Evolutionary conservation across 2,329 filamentous ascomycete species (phyloP), one percentile per base, ranked within the genome.

Genomic region (Penicillium freii): DNA sequence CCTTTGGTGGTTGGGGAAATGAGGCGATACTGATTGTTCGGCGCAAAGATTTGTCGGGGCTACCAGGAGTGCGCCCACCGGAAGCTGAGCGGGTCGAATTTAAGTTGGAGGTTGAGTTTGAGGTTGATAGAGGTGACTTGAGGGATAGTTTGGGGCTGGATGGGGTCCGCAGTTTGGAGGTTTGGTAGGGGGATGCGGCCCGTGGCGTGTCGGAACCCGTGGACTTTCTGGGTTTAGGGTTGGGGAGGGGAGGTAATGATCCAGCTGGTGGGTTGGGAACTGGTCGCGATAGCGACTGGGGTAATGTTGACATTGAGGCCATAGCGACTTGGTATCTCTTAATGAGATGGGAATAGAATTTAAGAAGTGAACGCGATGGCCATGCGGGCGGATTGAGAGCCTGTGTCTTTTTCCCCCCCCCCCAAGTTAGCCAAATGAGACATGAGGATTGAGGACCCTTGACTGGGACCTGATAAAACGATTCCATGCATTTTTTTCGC

Each of bases 21-120:
- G 91, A 88, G 71, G 92, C 93, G 69, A 97, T 96, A 80, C 92
- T 97, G 69, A 96, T 88, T 1, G 90, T 90, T 76, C 95, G 95
- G 61, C 92, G 86, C 54, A 97, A 76, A 1, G 87, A 85, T 73
- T 87, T 92, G 27, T 86, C 85, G 5, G 84, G 79, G 33, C 77
- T 78, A 39, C 71, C 72, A 13, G 80, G 67, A 5, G 79, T 78
- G 60, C 84, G 86, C 15, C 85, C 76, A 36, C 78, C 79, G 9
- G 85, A 81, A 6, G 81, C 75, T 2, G 82, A 79, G 58, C 83
- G 84, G 19, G 84, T 78, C 17, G 84, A 80, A 5, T 84, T 82
- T 11, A 87, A 75, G 49, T 81, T 78, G 5, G 82, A 80, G 10
- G 78, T 79, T 7, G 83, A 77, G 44, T 70, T 75, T 4, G 83